Conservation (phyloP, 116 monocot genomes). For the Iris pallida region DNA sequence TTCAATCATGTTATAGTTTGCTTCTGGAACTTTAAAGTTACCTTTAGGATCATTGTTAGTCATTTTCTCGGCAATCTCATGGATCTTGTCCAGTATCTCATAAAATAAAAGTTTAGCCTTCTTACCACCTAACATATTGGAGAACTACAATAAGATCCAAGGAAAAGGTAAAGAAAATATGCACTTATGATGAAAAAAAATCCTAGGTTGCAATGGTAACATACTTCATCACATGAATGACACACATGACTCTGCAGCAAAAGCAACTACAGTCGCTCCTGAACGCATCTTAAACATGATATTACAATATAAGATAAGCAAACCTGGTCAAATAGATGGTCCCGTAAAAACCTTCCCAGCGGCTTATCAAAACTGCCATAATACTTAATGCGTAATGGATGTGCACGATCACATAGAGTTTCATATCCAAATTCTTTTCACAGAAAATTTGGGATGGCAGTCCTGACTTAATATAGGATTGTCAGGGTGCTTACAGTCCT, state of each 20-base stretch:
- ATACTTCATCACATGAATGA: constrained; percentile 50
- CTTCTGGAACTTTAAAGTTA: constrained; percentile 23
- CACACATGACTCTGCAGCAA: constrained; percentile 50
- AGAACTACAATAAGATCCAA: neutral
- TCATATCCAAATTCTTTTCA: too few relatives aligned
- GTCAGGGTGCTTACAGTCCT: too few relatives aligned
- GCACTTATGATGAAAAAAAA: neutral
- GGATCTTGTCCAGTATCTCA: constrained; percentile 38
- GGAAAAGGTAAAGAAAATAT: neutral
- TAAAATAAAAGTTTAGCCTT: constrained; percentile 47
- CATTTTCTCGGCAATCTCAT: constrained; percentile 13
- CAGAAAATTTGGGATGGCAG: too few relatives aligned
- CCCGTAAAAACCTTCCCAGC: constrained; percentile 81
- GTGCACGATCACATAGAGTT: constrained; percentile 91
- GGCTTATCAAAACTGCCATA: constrained; percentile 94
- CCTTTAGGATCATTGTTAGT: constrained; percentile 1
- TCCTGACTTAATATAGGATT: too few relatives aligned
- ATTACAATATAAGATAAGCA: constrained; percentile 9
- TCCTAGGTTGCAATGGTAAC: constrained; percentile 4
- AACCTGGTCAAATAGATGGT: constrained; percentile 87
- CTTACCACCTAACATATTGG: constrained; percentile 36
- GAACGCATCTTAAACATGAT: neutral
- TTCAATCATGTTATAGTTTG: constrained; percentile 30
- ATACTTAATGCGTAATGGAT: constrained; percentile 94
- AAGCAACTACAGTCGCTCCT: neutral